These are phyloP conservation scores for Acmispon strigosus DNA, from an alignment of 306 rosid species.

Conservation along the genomic window DNA sequence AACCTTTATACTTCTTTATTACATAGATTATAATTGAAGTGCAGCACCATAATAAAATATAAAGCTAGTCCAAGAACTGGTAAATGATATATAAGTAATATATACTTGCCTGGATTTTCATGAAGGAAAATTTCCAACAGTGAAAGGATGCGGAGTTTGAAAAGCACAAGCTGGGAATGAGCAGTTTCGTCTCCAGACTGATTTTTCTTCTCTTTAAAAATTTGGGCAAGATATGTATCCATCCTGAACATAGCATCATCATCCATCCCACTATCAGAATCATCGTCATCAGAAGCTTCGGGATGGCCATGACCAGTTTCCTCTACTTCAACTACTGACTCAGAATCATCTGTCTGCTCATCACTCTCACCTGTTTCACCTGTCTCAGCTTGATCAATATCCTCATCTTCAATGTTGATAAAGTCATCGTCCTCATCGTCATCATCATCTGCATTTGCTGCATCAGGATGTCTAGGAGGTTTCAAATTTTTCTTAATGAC, in stretches of 20 bases:
- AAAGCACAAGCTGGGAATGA: slow-evolving; percentile 79
- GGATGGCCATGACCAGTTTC: slow-evolving; percentile 38
- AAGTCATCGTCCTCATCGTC: slow-evolving; percentile 68
- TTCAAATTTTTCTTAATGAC: slow-evolving; percentile 70
- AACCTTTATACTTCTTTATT: neutral
- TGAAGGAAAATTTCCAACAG: slow-evolving; percentile 87
- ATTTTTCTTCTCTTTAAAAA: slow-evolving; percentile 70
- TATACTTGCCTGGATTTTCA: slow-evolving; percentile 76
- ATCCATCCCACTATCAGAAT: slow-evolving; percentile 95
- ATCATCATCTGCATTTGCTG: slow-evolving; percentile 45
- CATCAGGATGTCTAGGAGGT: slow-evolving; percentile 72
- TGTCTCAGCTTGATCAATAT: slow-evolving; percentile 62
- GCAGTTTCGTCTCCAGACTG: slow-evolving; percentile 81
- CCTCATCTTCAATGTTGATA: slow-evolving; percentile 73
- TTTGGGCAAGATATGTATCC: slow-evolving; percentile 80
- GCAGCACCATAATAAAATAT: neutral
- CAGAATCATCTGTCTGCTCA: slow-evolving; percentile 81
- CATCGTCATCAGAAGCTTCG: slow-evolving; percentile 79
- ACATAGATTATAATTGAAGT: neutral
- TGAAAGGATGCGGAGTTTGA: slow-evolving; percentile 87
- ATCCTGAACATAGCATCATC: slow-evolving; percentile 97
- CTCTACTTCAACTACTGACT: slow-evolving; percentile 51
- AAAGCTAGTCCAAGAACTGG: neutral
- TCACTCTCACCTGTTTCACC: slow-evolving; percentile 80
- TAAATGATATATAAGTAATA: neutral